Percentiles rank a stretch among this genome's conserved stretches.
phyloP scores from a whole-genome alignment of 805 yeast genomes.

The Metschnikowia colocasiae region DNA sequence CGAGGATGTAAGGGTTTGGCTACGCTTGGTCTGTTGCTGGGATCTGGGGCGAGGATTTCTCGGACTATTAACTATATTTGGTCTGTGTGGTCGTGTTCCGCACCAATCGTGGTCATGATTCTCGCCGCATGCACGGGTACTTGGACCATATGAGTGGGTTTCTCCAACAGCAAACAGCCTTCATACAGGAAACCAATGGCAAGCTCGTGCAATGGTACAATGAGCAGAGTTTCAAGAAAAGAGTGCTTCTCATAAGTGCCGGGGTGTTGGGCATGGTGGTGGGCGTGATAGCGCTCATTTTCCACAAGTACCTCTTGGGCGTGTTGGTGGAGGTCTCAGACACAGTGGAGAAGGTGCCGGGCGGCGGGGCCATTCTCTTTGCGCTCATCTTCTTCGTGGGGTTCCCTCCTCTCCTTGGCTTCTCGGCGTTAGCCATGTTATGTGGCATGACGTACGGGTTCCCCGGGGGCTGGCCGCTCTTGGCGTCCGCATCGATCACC shows the following conservation, averaged over 20 bases:
- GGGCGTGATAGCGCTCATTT: conserved; percentile 24
- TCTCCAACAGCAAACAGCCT: background rate
- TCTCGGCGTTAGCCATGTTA: conserved; percentile 59
- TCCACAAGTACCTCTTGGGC: conserved; percentile 35
- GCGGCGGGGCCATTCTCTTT: conserved; percentile 48
- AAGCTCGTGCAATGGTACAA: conserved; percentile 16
- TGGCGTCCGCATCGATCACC: conserved; percentile 61
- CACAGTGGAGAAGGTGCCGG: conserved; percentile 36
- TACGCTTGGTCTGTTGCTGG: no score
- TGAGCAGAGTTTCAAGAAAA: conserved; percentile 16
- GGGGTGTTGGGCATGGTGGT: conserved; percentile 19
- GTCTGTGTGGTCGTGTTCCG: background rate
- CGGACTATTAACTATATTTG: no score
- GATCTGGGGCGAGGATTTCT: no score
- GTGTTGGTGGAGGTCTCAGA: conserved; percentile 43
- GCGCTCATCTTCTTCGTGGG: conserved; percentile 59
- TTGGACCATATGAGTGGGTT: background rate
- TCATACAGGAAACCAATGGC: conserved; percentile 6
- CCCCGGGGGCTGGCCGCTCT: conserved; percentile 70
- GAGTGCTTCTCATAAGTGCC: conserved; percentile 14
- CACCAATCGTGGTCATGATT: background rate
- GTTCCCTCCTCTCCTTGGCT: conserved; percentile 91
- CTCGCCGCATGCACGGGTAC: background rate
- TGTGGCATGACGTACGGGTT: conserved; percentile 85
- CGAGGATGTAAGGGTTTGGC: no score